Percentiles rank a stretch among this genome's conserved stretches.
phyloP scores from a whole-genome alignment of 768 basidiomycete genomes.

The Lentinus brumalis region DNA sequence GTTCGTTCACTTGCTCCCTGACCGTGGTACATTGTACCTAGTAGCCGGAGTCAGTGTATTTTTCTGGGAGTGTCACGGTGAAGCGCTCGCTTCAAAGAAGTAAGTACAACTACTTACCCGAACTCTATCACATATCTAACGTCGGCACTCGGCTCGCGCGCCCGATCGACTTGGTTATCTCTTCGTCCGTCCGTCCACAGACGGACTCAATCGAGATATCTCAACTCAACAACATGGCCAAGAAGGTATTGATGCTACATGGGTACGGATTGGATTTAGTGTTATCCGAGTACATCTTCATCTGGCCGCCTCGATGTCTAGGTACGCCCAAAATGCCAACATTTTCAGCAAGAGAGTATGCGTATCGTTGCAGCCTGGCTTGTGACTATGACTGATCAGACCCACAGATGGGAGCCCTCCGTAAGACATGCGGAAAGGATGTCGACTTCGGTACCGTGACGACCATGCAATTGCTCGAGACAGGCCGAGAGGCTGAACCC shows the following conservation, averaged over 20 bases:
- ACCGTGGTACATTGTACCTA: too few species aligned
- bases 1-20: too few species aligned
- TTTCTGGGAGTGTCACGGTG: too few species aligned
- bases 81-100: too few species aligned
- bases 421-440: constrained; percentile 66
- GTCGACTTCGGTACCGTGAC: constrained; percentile 71
- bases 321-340: constrained; percentile 59
- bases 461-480: neutral
- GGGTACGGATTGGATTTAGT: constrained; percentile 34
- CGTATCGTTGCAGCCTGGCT: neutral
- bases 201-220: too few species aligned
- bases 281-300: too few species aligned
- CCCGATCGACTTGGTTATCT: neutral
- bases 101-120: too few species aligned
- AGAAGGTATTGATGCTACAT: constrained; percentile 46
- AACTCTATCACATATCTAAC: too few species aligned
- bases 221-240: neutral
- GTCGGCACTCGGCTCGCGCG: neutral
- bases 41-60: too few species aligned
- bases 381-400: neutral
- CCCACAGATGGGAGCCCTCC: constrained; percentile 66
- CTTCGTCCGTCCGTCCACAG: neutral
- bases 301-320: neutral
- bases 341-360: constrained; percentile 75
- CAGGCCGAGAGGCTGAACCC: neutral